phyloP scores from a whole-genome alignment of 257 asterid genomes.

The Scutellaria minor region DNA sequence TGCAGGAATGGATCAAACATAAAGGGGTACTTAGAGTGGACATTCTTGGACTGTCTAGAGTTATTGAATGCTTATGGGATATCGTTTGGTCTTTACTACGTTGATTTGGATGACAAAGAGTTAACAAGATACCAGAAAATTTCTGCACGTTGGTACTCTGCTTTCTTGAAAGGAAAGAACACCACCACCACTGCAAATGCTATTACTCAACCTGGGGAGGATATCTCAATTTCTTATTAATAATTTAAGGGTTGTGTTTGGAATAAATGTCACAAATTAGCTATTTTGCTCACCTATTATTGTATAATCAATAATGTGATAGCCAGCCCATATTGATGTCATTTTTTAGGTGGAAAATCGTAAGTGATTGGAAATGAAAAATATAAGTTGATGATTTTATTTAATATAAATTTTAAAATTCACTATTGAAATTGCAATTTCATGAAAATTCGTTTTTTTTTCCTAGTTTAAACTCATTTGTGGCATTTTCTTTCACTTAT shows the following conservation, averaged over 20 bases:
- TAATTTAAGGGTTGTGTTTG: background rate
- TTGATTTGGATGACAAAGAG: conserved; percentile 60
- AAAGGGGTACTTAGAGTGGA: conserved; percentile 65
- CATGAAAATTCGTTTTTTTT: too few species aligned
- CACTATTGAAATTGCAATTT: too few species aligned
- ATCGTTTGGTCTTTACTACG: conserved; percentile 55
- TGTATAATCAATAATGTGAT: too few species aligned
- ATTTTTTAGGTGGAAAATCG: too few species aligned
- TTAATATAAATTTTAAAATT: too few species aligned
- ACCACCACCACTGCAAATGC: conserved; percentile 24
- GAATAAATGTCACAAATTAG: too few species aligned
- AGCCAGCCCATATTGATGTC: too few species aligned
- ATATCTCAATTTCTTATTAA: background rate
- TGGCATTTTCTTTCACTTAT: too few species aligned
- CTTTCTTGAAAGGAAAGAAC: conserved; percentile 47
- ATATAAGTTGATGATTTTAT: too few species aligned
- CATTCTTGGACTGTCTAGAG: conserved; percentile 66
- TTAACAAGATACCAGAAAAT: conserved; percentile 47
- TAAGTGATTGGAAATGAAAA: too few species aligned
- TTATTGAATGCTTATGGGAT: conserved; percentile 43
- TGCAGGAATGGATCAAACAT: conserved; percentile 61
- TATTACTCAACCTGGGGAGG: conserved; percentile 19
- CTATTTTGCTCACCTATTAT: too few species aligned
- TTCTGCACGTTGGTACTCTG: conserved; percentile 57
- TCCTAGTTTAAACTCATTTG: too few species aligned